phyloP scores from a whole-genome alignment of 331 rosid genomes.

The Malus hybrid region DNA sequence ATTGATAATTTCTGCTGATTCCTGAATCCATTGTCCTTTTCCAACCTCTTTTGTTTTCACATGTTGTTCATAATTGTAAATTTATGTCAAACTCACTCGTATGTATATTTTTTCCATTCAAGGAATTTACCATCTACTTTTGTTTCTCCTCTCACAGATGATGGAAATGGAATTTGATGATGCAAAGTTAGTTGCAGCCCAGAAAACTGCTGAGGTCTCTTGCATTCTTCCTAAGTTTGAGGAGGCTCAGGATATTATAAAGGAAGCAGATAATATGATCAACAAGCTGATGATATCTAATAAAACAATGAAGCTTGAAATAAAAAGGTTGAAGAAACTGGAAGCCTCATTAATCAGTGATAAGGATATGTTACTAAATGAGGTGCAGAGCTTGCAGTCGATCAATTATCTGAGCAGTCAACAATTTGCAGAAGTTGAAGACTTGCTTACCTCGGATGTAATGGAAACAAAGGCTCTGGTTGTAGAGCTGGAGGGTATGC shows the following conservation, averaged over 20 bases:
- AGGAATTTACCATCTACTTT: neutral
- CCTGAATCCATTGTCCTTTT: neutral
- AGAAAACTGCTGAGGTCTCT: conserved; percentile 62
- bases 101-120: conserved; percentile 2
- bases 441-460: conserved; percentile 30
- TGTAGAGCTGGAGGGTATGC: conserved; percentile 42
- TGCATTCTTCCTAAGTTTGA: conserved; percentile 79
- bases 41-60: neutral
- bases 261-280: conserved; percentile 77
- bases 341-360: conserved; percentile 38
- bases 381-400: conserved; percentile 56
- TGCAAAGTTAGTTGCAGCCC: conserved; percentile 55
- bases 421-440: conserved; percentile 45
- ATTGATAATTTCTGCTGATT: neutral
- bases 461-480: conserved; percentile 47
- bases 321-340: conserved; percentile 34
- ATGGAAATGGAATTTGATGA: conserved; percentile 73
- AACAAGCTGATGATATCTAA: conserved; percentile 67
- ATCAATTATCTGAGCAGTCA: conserved; percentile 38
- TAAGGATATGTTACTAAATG: conserved; percentile 34
- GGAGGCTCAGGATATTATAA: conserved; percentile 75
- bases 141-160: conserved; percentile 29
- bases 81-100: neutral
- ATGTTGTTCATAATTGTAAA: neutral
- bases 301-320: conserved; percentile 65